A percentile compares a stretch with the other conserved stretches of the same genome.
Evolutionary conservation across 2,329 filamentous ascomycete genomes (phyloP).

Genomic region (Herpotrichia juniperi): DNA sequence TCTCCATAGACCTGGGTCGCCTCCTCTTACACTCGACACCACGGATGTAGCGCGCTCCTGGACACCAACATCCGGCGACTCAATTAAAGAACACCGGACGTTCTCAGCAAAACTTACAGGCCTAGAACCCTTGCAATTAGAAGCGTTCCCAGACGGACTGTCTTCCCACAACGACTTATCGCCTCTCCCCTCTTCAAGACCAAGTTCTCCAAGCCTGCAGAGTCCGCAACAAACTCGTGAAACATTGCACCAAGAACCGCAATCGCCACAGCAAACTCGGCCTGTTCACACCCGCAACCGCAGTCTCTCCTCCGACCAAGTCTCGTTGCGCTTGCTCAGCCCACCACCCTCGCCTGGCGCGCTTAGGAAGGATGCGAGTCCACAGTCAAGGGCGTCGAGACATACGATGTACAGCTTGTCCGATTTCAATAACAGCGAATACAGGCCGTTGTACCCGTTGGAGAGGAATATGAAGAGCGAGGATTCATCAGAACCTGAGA

Average conservation of each 20-base stretch:
- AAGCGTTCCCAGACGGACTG: constrained; percentile 41
- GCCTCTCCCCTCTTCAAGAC: constrained; percentile 37
- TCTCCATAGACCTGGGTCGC: constrained; percentile 31
- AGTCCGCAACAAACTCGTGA: constrained; percentile 30
- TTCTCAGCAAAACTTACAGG: constrained; percentile 42
- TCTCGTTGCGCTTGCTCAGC: constrained; percentile 62
- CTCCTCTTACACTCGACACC: constrained; percentile 25
- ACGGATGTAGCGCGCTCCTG: constrained; percentile 31
- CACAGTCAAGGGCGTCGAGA: constrained; percentile 41
- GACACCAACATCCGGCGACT: no score
- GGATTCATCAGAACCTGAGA: constrained; percentile 47
- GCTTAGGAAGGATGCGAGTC: constrained; percentile 44
- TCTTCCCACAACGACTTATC: constrained; percentile 39
- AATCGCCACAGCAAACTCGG: no score
- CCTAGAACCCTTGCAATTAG: constrained; percentile 41
- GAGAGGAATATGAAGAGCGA: constrained; percentile 60
- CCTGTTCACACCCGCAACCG: background rate
- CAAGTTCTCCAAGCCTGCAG: constrained; percentile 31
- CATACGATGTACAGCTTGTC: constrained; percentile 56
- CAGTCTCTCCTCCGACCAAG: constrained; percentile 53
- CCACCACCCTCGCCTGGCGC: constrained; percentile 54
- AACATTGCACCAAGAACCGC: constrained; percentile 21
- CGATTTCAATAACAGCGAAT: constrained; percentile 67
- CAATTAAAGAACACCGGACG: constrained; percentile 39
- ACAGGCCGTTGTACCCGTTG: constrained; percentile 82